Evolutionary conservation across 1,284 basidiomycete genomes (phyloP), one percentile per base, ranked within the genome.

Genomic region (Ganoderma boninense): DNA sequence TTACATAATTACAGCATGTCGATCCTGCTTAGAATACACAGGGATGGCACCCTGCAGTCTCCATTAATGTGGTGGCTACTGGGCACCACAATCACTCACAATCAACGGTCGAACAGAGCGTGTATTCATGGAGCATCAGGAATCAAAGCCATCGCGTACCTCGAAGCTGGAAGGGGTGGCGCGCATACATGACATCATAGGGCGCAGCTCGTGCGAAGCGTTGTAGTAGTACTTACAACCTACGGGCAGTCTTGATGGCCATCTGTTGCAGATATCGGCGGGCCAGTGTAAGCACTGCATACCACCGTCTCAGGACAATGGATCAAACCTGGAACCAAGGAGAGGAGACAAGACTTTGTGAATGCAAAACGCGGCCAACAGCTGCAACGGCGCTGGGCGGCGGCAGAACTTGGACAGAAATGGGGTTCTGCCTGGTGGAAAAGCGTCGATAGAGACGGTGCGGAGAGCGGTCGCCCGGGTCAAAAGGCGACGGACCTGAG

Each of bases 111-210:
- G 29, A 57, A 32, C 49, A 35, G 62, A 63, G 29, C 32, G 42
- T 46, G 43, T 16, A 62, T 56, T 13, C 13, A 32, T 52, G 49
- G 23, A 52, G 46, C 46, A 49, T 49, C 46, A 49, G 11, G 16
- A 40, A 44, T 44, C 38, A n/a, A 44, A 26, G 49, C 60, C 60
- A 23, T 16, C 40, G 43, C 43, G 60, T 57, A 35, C 54, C 54
- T 57, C 23, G 29, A 29, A 20, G 29, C 11, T 52, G 49, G 56
- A 57, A 54, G 62, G 44, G 64, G 54, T 59, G 23, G 49, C 16
- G 57, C 32, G 44, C 11, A 8, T 18, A 35, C 57, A 71, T 73
- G 72, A 73, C 72, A 68, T 71, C 72, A 71, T 62, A n/a, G 60
- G 23, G 60, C 40, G 40, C n/a, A 6, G 23, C 8, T 60, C n/a